phyloP scores from a whole-genome alignment of 768 basidiomycete species.

The Lactarius evosmus region DNA sequence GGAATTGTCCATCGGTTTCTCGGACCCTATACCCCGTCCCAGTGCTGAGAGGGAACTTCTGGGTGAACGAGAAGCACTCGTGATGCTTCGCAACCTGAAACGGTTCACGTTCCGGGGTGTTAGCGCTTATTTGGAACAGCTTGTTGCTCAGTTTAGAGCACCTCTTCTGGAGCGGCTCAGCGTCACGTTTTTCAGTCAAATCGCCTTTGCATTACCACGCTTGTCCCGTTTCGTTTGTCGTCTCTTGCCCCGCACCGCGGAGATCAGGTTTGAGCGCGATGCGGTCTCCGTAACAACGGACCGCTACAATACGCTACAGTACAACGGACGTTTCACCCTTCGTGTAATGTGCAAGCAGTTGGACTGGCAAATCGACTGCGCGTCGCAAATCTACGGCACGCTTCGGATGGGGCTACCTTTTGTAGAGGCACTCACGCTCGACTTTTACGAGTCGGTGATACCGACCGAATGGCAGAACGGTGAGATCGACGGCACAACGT shows the following conservation, averaged over 20 bases:
- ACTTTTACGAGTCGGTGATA: neutral
- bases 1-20: too few relatives aligned
- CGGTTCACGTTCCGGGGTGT: neutral
- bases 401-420: neutral
- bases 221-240: neutral
- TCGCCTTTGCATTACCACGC: neutral
- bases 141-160: neutral
- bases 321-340: neutral
- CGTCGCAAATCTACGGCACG: neutral
- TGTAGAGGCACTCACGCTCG: neutral
- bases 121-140: neutral
- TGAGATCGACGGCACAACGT: neutral
- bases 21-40: too few relatives aligned
- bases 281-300: neutral
- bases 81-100: neutral
- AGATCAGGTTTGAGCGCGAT: neutral
- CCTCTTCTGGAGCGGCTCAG: neutral
- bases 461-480: neutral
- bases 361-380: too few relatives aligned
- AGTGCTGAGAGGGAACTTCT: neutral
- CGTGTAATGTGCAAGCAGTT: neutral
- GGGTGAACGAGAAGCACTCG: neutral
- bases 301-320: neutral
- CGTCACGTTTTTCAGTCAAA: slow-evolving; percentile 1
- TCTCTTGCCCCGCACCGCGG: too few relatives aligned